Evolutionary conservation across 495 filamentous ascomycete genomes (phyloP), one percentile per base, ranked within the genome.

Genomic region (Lepraria neglecta): DNA sequence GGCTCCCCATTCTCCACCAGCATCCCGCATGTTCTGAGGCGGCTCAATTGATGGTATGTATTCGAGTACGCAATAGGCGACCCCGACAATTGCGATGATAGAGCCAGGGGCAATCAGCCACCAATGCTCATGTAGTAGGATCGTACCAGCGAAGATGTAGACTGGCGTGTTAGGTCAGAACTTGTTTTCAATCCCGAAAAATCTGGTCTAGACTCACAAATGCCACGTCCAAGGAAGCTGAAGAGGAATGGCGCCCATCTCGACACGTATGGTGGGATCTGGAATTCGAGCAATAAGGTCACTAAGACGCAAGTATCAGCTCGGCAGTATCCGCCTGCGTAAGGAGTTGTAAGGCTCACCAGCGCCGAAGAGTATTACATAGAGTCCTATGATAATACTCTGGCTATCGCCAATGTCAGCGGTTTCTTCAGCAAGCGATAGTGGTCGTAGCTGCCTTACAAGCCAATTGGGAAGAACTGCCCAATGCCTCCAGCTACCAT

Each of bases 181-280:
- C 17, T 10, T 56, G 9, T 44, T 46, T 38, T 24, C 10, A 44
- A 45, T 59, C 21, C 48, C 46, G 56, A 54, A 53, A 50, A 35
- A 28, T n/a, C 40, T 33, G 6, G 57, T 35, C 28, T 28, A 45
- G 11, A 85, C 91, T 76, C 83, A 97, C 91, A 97, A 72, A 91
- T 77, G 72, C 94, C 94, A 67, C 94, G 91, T 57, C 94, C 94
- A 66, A 97, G 72, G 82, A 99, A 97, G 50, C 87, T 91, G 81
- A 97, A 97, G 70, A 97, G 85, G 84, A 99, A 99, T 28, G 88
- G 91, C 19, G 92, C 94, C 80, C 97, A 97, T 72, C 88, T 84
- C 61, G 90, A 87, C 43, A 95, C 80, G 72, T 96, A 91, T 40
- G 91, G 89, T 5, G 95, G 95, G 65, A 96, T 91, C 75, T 95